Evolutionary conservation across 2,329 filamentous ascomycete genomes (phyloP), one percentile per base, ranked within the genome.

Genomic region (Claviceps fusiformis): DNA sequence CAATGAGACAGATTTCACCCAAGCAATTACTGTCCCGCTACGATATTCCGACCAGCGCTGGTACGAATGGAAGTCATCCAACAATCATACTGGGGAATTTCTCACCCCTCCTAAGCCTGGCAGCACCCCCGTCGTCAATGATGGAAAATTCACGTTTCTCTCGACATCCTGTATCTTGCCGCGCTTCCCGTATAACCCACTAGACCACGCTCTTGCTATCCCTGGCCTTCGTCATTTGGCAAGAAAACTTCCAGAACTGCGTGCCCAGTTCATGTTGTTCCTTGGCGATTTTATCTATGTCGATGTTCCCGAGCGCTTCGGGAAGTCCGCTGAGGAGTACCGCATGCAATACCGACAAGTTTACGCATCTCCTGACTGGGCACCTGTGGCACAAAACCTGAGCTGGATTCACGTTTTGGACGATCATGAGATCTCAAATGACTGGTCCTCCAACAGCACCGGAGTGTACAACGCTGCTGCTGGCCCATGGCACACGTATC

Each of bases 361-460:
- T n/a, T 98, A 98, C 65, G 86, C 89, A 0, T 95, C 91, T 2
- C 92, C 92, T 0, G 92, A 95, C 60, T 98, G 93, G 93, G 75
- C 80, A 1, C 73, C 82, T 0, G 83, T 87, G 11, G 82, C 82
- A 0, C 77, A 86, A 61, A 84, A 89, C 55, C 74, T 97, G n/a
- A 95, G 91, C 62, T 98, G 93, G 93, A 89, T 97, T 48, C 93
- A 98, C 65, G 91, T 95, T 2, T 80, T 96, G 7, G 93, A 98
- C 65, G 93, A 98, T 67, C 93, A 98, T 64, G 93, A 98, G 67
- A 96, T 98, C 58, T 80, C 81, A 5, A 97, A 98, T 62, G 93
- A 97, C 70, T 97, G 55, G 56, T 57, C 86, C 57, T 76, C 79
- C 19, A 93, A 92, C 66, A 85, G 81, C 15, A 56, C 55, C 15